Conservation (phyloP, 371 early-diverging fungal species). For the Umbelopsis sp. region DNA sequence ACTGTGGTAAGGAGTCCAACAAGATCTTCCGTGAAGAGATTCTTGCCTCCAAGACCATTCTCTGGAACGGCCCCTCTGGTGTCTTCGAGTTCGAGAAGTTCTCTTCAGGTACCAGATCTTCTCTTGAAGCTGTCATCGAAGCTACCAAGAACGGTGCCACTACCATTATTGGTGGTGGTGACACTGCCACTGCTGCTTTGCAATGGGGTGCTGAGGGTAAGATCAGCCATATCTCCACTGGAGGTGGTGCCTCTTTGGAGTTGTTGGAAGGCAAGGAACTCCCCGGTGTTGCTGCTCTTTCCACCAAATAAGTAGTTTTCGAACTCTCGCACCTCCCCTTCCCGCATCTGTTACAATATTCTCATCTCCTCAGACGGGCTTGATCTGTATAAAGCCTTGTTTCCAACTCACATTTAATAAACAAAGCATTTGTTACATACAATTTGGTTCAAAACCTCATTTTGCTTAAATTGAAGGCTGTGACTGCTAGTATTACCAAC, state of each 20-base stretch:
- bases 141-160: conserved; percentile 81
- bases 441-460: not conserved
- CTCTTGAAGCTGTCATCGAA: conserved; percentile 84
- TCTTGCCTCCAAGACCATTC: conserved; percentile 84
- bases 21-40: conserved; percentile 77
- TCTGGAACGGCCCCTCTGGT: conserved; percentile 99
- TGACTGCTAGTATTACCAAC: not conserved
- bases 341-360: not conserved
- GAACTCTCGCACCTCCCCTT: not conserved
- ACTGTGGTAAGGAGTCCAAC: conserved; percentile 89
- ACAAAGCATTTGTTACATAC: conserved; percentile 1
- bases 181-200: conserved; percentile 97
- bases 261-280: conserved; percentile 91
- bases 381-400: not conserved
- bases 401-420: not conserved
- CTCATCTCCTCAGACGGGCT: not conserved
- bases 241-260: conserved; percentile 98
- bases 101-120: conserved; percentile 85
- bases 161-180: conserved; percentile 89
- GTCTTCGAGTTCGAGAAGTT: conserved; percentile 98
- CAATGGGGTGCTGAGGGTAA: conserved; percentile 84
- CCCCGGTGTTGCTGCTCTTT: conserved; percentile 92
- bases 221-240: conserved; percentile 97
- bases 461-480: not conserved
- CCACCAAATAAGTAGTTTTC: conserved; percentile 45